phyloP scores from a whole-genome alignment of 441 rosid genomes.

The Francoa sonchifolia region DNA sequence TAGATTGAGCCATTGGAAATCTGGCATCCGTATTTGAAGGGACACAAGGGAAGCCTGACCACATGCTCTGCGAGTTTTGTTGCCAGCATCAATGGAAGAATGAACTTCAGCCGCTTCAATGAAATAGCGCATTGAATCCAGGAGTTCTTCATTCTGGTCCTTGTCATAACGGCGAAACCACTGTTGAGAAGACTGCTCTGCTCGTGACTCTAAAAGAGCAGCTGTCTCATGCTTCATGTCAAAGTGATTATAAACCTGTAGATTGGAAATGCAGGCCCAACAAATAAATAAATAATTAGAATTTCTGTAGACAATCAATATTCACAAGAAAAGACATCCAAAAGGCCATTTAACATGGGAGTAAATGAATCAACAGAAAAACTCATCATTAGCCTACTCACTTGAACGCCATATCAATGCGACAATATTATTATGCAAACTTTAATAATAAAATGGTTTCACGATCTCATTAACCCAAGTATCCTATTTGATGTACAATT shows the following conservation, averaged over 20 bases:
- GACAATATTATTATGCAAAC: no score
- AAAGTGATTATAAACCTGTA: constrained; percentile 90
- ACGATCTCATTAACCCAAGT: no score
- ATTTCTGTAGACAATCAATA: no score
- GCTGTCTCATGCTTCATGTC: constrained; percentile 98
- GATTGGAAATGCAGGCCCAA: constrained; percentile 5
- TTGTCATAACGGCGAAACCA: constrained; percentile 75
- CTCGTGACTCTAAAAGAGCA: constrained; percentile 75
- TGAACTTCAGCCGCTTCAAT: constrained; percentile 96
- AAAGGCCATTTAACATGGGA: no score
- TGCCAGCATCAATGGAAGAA: constrained; percentile 90
- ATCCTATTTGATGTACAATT: no score
- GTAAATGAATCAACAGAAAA: no score
- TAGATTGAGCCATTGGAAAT: constrained; percentile 72
- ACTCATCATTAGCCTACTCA: no score
- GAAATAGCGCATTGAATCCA: constrained; percentile 85
- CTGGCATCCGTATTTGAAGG: constrained; percentile 96
- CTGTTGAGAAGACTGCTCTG: constrained; percentile 55
- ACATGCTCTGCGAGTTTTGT: constrained; percentile 75
- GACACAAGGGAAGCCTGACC: constrained; percentile 93
- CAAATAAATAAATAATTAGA: neutral
- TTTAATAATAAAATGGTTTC: no score
- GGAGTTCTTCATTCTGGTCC: constrained; percentile 90
- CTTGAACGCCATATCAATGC: no score
- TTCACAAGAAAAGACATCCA: no score